Evolutionary conservation across 306 rosid genomes (phyloP).

Genomic region (Delonix regia): DNA sequence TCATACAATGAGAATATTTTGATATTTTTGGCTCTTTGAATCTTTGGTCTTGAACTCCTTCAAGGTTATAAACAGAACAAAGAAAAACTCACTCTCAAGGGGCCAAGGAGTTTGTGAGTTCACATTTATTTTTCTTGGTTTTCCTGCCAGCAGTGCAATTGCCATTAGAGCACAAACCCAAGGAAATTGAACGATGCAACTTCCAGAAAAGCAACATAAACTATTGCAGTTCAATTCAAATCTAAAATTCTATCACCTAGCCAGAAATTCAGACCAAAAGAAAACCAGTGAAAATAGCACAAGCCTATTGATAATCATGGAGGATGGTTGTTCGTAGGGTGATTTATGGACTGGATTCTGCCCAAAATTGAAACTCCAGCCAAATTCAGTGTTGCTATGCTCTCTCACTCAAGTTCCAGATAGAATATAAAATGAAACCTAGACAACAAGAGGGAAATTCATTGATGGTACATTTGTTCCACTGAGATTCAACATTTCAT

Average conservation of each 20-base stretch:
- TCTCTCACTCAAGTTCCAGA: not conserved
- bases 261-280: not conserved
- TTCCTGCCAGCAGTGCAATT: not conserved
- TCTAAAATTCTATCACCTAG: not conserved
- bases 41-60: not conserved
- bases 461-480: not conserved
- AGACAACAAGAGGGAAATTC: not conserved
- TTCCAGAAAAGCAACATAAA: not conserved
- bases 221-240: not conserved
- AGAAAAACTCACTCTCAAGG: not conserved
- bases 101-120: not conserved
- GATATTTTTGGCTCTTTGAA: not conserved
- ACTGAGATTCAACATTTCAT: not conserved
- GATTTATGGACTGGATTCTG: not conserved
- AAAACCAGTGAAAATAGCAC: not conserved
- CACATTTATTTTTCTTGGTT: not conserved
- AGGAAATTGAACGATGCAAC: not conserved
- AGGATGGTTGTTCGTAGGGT: not conserved
- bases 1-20: not conserved
- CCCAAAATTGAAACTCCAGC: not conserved
- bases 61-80: not conserved
- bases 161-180: slow-evolving; percentile 4
- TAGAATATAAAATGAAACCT: not conserved
- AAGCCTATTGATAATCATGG: not conserved
- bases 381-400: not conserved